A percentile compares a stretch with the other conserved stretches of the same genome.
Conservation (phyloP, 1,284 basidiomycete species). For the Malassezia yamatoensis region DNA sequence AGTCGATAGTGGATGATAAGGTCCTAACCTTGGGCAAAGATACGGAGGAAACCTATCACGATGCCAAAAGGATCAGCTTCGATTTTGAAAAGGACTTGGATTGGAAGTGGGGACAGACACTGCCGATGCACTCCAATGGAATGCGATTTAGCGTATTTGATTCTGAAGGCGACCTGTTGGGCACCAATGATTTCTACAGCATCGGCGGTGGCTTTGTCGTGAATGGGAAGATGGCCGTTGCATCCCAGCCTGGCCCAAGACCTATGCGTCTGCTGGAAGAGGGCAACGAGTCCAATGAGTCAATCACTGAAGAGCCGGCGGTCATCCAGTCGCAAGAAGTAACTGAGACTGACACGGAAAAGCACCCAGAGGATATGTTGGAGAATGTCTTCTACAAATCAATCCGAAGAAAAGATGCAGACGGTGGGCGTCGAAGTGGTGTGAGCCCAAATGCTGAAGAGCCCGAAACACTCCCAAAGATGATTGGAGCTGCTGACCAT, state of each 20-base stretch:
- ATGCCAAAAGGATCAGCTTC: slow-evolving; percentile 56
- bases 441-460: slow-evolving; percentile 13
- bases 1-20: slow-evolving; percentile 60
- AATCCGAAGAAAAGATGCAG: slow-evolving; percentile 72
- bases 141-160: slow-evolving; percentile 83
- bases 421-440: slow-evolving; percentile 57
- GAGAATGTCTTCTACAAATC: slow-evolving; percentile 94
- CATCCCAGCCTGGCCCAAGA: slow-evolving; percentile 1
- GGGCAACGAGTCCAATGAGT: neutral
- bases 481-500: neutral
- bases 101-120: slow-evolving; percentile 66
- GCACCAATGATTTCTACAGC: slow-evolving; percentile 83
- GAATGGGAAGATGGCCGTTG: slow-evolving; percentile 38
- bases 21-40: slow-evolving; percentile 59
- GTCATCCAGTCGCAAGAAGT: neutral
- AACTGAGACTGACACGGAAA: neutral
- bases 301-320: neutral
- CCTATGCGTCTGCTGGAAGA: neutral
- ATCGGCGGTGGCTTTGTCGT: slow-evolving; percentile 45
- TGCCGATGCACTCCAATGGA: slow-evolving; percentile 53
- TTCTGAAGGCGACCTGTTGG: slow-evolving; percentile 69
- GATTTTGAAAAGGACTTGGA: slow-evolving; percentile 77
- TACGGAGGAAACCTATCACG: neutral
- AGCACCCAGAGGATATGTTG: slow-evolving; percentile 55
- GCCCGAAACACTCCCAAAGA: neutral